These are phyloP conservation scores for Cryptosporidium sp. DNA, from an alignment of 169 alveolate genomes.

Conservation along the genomic window DNA sequence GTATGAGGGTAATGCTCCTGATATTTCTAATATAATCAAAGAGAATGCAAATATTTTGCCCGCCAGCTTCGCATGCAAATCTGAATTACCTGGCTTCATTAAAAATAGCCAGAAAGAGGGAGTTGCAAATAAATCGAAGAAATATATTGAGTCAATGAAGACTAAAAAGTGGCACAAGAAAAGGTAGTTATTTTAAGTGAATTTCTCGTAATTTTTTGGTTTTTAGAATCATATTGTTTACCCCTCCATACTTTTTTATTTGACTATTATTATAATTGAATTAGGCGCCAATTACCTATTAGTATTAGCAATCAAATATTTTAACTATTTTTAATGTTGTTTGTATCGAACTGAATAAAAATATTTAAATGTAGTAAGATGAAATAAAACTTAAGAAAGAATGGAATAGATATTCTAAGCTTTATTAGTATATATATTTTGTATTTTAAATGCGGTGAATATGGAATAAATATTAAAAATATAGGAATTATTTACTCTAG, in stretches of 20 bases:
- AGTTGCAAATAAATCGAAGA: conserved; percentile 20
- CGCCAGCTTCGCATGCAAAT: conserved; percentile 23
- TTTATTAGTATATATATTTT: not conserved
- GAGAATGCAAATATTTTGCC: conserved; percentile 30
- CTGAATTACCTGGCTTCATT: conserved; percentile 22
- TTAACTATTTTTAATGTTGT: too few species aligned
- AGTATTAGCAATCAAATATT: too few species aligned
- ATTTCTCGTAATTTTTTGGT: not conserved
- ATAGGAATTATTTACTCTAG: not conserved
- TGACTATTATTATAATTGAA: not conserved
- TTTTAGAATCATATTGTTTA: not conserved
- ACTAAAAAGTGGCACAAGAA: conserved; percentile 64
- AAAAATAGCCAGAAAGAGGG: conserved; percentile 13
- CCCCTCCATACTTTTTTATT: not conserved
- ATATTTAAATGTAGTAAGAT: too few species aligned
- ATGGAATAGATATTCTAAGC: too few species aligned
- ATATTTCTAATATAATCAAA: conserved; percentile 15
- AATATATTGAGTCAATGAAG: conserved; percentile 43
- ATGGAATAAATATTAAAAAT: not conserved
- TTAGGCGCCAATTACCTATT: not conserved
- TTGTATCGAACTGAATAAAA: too few species aligned
- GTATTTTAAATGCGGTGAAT: not conserved
- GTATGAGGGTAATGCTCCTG: not conserved
- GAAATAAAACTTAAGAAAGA: too few species aligned
- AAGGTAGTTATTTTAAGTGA: not conserved